Percentiles rank a stretch among this genome's conserved stretches.
phyloP scores from a whole-genome alignment of 2,329 filamentous ascomycete genomes.

The Claviceps africana region DNA sequence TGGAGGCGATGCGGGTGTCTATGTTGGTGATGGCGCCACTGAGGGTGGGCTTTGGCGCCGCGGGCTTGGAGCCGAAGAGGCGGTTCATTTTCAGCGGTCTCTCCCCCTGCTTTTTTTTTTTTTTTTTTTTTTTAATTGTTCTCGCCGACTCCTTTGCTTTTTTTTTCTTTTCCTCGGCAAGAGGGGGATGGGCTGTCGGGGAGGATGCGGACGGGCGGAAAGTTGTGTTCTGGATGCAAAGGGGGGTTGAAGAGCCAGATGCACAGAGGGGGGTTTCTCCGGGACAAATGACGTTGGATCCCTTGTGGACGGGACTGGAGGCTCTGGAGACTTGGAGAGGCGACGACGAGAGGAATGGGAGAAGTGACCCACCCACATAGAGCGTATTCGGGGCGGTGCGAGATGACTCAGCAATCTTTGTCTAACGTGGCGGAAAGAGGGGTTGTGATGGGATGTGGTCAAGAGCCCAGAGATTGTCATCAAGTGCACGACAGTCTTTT shows the following conservation, averaged over 20 bases:
- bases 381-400: background rate
- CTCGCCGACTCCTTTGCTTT: too few species aligned
- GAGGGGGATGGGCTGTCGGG: too few species aligned
- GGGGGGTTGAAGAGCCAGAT: too few species aligned
- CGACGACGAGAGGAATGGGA: background rate
- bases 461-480: too few species aligned
- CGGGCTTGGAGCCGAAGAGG: conserved; percentile 79
- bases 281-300: too few species aligned
- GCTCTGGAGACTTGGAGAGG: too few species aligned
- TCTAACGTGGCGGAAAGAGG: background rate
- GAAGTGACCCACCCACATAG: background rate
- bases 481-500: too few species aligned
- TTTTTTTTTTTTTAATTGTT: background rate
- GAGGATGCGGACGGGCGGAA: too few species aligned
- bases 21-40: conserved; percentile 71
- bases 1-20: conserved; percentile 67
- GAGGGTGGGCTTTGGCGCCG: conserved; percentile 80
- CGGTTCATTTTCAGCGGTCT: conserved; percentile 60
- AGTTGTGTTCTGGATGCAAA: too few species aligned
- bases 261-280: too few species aligned
- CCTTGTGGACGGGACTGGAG: background rate
- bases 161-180: too few species aligned
- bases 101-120: conserved; percentile 10
- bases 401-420: conserved; percentile 2
- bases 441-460: too few species aligned